Evolutionary conservation across 768 basidiomycete species (phyloP).

Genomic region (Calocera cornea): DNA sequence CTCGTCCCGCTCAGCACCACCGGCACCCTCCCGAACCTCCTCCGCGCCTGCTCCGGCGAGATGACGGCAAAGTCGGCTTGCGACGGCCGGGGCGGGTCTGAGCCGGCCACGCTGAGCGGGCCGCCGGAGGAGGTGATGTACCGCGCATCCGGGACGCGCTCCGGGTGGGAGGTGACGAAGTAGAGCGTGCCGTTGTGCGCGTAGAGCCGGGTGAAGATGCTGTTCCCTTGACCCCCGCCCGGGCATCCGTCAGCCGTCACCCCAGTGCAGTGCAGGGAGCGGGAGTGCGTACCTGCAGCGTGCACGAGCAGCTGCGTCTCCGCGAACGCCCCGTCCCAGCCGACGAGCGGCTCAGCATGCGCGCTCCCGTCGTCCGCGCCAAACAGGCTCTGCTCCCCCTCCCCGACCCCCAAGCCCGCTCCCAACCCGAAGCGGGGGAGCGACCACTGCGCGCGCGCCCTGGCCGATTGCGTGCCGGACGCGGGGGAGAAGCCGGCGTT

Average conservation of each 20-base stretch:
- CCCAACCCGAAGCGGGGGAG: not conserved
- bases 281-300: not conserved
- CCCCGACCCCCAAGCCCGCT: too few species aligned
- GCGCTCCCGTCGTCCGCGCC: not conserved
- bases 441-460: not conserved
- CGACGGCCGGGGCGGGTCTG: conserved; percentile 58
- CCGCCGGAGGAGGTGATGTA: conserved; percentile 60
- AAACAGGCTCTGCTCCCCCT: not conserved
- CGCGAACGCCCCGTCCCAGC: not conserved
- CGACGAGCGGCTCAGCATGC: not conserved
- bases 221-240: conserved; percentile 83
- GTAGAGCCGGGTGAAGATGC: conserved; percentile 73
- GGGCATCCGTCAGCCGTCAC: not conserved
- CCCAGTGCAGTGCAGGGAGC: not conserved
- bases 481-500: not conserved
- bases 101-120: conserved; percentile 37
- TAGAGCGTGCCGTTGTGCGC: conserved; percentile 68
- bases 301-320: not conserved
- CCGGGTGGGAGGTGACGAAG: conserved; percentile 65
- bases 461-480: too few species aligned
- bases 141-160: conserved; percentile 46
- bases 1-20: conserved; percentile 44
- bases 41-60: conserved; percentile 47
- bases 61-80: conserved; percentile 70
- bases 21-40: conserved; percentile 58